Evolutionary conservation across 768 basidiomycete genomes (phyloP), one percentile per base, ranked within the genome.

Genomic region (Suillus placidus): DNA sequence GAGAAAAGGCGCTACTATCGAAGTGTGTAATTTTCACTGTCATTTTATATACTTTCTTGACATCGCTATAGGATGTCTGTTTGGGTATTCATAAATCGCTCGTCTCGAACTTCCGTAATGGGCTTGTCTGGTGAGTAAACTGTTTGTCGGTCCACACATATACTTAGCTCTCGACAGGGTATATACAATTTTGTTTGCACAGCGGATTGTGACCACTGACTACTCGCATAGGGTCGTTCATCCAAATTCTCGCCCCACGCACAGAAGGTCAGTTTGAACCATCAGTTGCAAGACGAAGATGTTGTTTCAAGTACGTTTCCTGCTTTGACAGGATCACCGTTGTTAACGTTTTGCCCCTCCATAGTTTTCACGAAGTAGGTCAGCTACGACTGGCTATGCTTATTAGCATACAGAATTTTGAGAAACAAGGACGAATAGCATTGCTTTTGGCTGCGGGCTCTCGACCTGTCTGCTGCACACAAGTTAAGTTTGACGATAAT

Each of bases 201-300:
- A 16, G 43, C 43, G 35, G 34, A 23, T 26, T 37, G 32, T 40
- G 49, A 62, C 35, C 52, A 43, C 47, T 54, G 18, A 67, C 68
- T 18, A 54, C 5, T 37, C n/a, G 30, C 42, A 45, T 69, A 93
- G 95, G 95, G 95, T 2, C 94, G 93, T 76, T 96, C 94, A 34
- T 95, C 93, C 73, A 96, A 95, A 78, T 97, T 97, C 77, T 82
- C 88, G 49, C 95, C 95, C 5, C 93, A 97, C 71, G 94, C 95
- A 3, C 95, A 97, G 78, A 97, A 97, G 76, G 94, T 97, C 67
- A 93, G 94, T 63, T 79, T 96, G 68, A 79, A 79, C 32, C 95
- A 96, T 80, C 85, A 87, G 66, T 91, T 97, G 20, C 88, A 89
- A 70, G 93, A 95, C 69, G 93, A 94, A 73, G 93, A 94, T 74